phyloP scores from a whole-genome alignment of 352 stramenopile genomes.

The Phytophthora rubi region DNA sequence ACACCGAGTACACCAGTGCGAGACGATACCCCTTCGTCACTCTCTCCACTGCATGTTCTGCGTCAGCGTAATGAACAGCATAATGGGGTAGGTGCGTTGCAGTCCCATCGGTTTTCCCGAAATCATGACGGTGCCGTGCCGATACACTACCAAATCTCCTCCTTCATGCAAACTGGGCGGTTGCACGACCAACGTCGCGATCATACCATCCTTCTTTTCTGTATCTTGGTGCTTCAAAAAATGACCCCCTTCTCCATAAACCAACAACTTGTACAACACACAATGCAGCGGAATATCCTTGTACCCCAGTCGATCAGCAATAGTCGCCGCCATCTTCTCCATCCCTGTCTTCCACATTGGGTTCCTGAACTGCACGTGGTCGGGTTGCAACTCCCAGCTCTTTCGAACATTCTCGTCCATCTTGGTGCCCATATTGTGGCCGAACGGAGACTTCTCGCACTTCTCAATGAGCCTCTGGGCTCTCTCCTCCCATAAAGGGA shows the following conservation, averaged over 20 bases:
- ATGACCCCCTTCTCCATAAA: constrained; percentile 50
- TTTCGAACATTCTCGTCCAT: background rate
- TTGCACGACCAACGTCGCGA: constrained; percentile 50
- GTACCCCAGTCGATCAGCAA: constrained; percentile 16
- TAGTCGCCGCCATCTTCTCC: constrained; percentile 1
- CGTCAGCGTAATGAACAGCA: constrained; percentile 30
- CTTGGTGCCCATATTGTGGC: constrained; percentile 1
- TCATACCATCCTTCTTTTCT: constrained; percentile 58
- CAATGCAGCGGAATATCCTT: constrained; percentile 14
- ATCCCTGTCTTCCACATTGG: constrained; percentile 14
- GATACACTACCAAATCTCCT: background rate
- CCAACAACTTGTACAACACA: constrained; percentile 48
- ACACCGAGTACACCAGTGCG: constrained; percentile 30
- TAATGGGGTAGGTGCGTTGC: constrained; percentile 18
- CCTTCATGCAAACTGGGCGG: constrained; percentile 28
- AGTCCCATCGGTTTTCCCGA: constrained; percentile 15
- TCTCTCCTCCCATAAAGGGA: background rate
- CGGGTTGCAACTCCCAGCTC: background rate
- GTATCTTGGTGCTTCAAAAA: constrained; percentile 54
- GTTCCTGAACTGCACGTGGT: background rate
- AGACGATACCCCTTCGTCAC: constrained; percentile 30
- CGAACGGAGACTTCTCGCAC: constrained; percentile 1
- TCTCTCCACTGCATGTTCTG: constrained; percentile 18
- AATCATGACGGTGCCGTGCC: constrained; percentile 15
- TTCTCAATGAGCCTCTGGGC: background rate